Conservation (phyloP, 192 early-diverging fungal genomes). For the Coemansia sp. region DNA sequence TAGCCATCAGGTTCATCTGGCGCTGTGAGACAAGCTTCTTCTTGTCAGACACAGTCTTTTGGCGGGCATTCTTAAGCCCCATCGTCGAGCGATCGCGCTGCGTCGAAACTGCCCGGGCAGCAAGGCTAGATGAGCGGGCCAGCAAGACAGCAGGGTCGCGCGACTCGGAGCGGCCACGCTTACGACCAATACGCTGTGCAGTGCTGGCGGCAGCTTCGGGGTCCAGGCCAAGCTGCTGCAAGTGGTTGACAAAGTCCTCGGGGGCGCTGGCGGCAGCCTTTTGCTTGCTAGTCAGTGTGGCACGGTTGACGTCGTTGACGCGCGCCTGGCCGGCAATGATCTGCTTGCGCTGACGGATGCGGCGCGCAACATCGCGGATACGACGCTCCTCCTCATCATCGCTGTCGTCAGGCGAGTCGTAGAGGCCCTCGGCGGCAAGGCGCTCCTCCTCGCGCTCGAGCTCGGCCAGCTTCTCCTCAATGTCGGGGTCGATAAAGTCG, state of each 20-base stretch:
- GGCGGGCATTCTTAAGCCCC: constrained; percentile 65
- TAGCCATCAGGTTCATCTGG: constrained; percentile 70
- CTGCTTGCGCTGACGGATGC: constrained; percentile 83
- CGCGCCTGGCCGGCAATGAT: constrained; percentile 74
- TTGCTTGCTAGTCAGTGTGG: constrained; percentile 56
- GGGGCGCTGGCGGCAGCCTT: constrained; percentile 27
- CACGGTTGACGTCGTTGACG: constrained; percentile 79
- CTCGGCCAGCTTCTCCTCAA: constrained; percentile 91
- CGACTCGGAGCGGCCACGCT: constrained; percentile 73
- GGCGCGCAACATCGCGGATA: constrained; percentile 71
- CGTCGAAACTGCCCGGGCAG: constrained; percentile 58
- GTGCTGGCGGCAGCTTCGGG: constrained; percentile 51
- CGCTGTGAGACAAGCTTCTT: constrained; percentile 72
- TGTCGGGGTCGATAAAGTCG: constrained; percentile 97
- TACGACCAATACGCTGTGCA: constrained; percentile 66
- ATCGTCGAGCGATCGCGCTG: constrained; percentile 66
- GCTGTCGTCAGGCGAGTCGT: constrained; percentile 73
- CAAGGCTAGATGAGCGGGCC: constrained; percentile 56
- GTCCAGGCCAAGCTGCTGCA: constrained; percentile 73
- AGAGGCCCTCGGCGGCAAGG: constrained; percentile 90
- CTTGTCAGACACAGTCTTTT: constrained; percentile 64
- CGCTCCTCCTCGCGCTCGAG: constrained; percentile 97
- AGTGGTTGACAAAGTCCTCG: constrained; percentile 68
- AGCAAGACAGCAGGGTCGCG: constrained; percentile 60
- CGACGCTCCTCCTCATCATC: constrained; percentile 71